Evolutionary conservation across 306 rosid genomes (phyloP).

Genomic region (Sphenostylis stenocarpa): DNA sequence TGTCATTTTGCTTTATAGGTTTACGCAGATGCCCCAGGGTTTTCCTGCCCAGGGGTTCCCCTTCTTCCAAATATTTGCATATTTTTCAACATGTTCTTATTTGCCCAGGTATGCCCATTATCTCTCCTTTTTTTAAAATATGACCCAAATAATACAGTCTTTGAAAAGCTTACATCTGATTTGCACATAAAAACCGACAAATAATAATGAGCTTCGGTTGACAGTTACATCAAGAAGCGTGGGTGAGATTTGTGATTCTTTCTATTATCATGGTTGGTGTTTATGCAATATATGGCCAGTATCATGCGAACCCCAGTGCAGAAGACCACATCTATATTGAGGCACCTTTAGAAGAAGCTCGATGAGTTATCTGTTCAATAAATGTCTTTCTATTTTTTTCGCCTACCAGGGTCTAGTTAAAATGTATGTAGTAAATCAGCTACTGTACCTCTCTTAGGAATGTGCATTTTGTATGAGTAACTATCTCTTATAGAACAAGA

Average conservation of each 20-base stretch:
- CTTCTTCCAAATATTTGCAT: slow-evolving; percentile 75
- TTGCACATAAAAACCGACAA: background rate
- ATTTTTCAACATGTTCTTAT: slow-evolving; percentile 88
- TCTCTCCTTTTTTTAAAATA: slow-evolving; percentile 3
- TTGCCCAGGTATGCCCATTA: slow-evolving; percentile 70
- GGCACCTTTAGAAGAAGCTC: slow-evolving; percentile 45
- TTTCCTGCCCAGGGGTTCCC: slow-evolving; percentile 94
- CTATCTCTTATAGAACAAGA: no score
- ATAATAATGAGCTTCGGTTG: slow-evolving; percentile 29
- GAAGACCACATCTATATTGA: slow-evolving; percentile 56
- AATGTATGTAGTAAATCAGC: slow-evolving; percentile 17
- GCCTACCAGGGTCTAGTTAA: background rate
- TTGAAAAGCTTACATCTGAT: background rate
- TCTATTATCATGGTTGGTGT: slow-evolving; percentile 54
- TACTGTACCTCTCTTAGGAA: slow-evolving; percentile 2
- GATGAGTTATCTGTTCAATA: slow-evolving; percentile 22
- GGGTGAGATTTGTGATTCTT: slow-evolving; percentile 86
- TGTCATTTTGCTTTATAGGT: slow-evolving; percentile 46
- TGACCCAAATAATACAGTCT: background rate
- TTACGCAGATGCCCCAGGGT: slow-evolving; percentile 73
- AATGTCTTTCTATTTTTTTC: no score
- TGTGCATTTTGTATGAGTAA: background rate
- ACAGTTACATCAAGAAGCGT: slow-evolving; percentile 90
- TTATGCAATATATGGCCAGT: slow-evolving; percentile 89
- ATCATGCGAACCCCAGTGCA: slow-evolving; percentile 77